These are phyloP conservation scores for Aspergillus indologenus DNA, from an alignment of 495 filamentous ascomycete species.

Conservation along the genomic window DNA sequence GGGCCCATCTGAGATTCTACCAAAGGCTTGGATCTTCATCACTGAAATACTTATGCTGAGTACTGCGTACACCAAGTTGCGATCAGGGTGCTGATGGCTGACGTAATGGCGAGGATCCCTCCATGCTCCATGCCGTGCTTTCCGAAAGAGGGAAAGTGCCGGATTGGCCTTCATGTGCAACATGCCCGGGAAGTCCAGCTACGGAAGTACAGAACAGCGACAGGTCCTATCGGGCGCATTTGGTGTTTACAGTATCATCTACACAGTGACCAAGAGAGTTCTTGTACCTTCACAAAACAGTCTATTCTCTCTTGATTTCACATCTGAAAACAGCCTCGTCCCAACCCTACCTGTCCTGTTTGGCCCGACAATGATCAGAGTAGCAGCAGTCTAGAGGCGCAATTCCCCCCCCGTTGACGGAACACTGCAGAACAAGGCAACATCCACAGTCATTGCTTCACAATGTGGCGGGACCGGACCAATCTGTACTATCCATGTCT, in stretches of 20 bases:
- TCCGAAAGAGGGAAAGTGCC: neutral
- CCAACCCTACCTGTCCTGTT: neutral
- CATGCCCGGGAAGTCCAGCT: neutral
- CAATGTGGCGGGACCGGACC: conserved; percentile 96
- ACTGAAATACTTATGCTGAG: too few relatives aligned
- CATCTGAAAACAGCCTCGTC: neutral
- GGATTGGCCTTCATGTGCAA: conserved; percentile 6
- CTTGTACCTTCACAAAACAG: too few relatives aligned
- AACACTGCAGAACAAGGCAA: conserved; percentile 20
- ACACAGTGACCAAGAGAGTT: neutral
- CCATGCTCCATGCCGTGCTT: neutral
- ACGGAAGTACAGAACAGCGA: neutral
- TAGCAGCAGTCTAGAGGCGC: conserved; percentile 20
- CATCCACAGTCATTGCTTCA: conserved; percentile 13
- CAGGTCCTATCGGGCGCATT: conserved; percentile 1
- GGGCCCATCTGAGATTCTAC: too few relatives aligned
- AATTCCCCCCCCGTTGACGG: conserved; percentile 6
- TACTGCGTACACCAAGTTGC: too few relatives aligned
- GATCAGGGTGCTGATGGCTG: neutral
- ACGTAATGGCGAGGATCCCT: neutral
- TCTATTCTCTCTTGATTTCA: neutral
- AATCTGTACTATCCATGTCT: conserved; percentile 72
- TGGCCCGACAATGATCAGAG: conserved; percentile 19
- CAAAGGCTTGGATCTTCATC: too few relatives aligned
- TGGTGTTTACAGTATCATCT: neutral